Percentiles rank a stretch among this genome's conserved stretches.
Evolutionary conservation across 2,329 filamentous ascomycete genomes (phyloP).

Genomic region (Fusarium domesticum): DNA sequence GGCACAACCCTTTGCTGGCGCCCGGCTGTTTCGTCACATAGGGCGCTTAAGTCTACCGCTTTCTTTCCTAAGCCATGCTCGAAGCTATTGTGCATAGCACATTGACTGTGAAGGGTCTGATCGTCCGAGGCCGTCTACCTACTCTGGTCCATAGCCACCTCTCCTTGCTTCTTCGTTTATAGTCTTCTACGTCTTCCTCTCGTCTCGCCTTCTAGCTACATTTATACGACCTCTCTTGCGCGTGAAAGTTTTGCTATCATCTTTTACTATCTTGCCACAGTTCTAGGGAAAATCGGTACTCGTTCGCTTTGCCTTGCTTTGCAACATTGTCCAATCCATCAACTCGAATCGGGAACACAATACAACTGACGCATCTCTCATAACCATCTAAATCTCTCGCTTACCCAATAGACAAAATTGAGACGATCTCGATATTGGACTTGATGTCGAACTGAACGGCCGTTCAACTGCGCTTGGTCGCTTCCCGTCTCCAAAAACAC

Average conservation of each 20-base stretch:
- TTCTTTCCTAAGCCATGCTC: constrained; percentile 1
- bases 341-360: not conserved
- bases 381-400: not conserved
- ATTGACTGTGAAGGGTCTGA: not conserved
- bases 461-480: constrained; percentile 26
- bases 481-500: constrained; percentile 11
- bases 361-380: not conserved
- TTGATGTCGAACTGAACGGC: constrained; percentile 29
- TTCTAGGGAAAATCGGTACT: too few relatives aligned
- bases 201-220: not conserved
- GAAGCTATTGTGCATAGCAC: constrained; percentile 2
- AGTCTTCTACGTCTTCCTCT: not conserved
- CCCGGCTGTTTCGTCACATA: constrained; percentile 19
- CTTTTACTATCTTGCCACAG: too few relatives aligned
- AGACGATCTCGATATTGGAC: constrained; percentile 2
- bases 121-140: not conserved
- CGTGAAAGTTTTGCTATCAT: not conserved
- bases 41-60: constrained; percentile 17
- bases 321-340: not conserved
- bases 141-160: too few relatives aligned
- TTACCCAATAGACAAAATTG: constrained; percentile 6
- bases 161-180: not conserved
- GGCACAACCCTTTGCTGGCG: constrained; percentile 21
- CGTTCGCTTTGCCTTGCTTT: too few relatives aligned
- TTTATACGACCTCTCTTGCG: not conserved